Evolutionary conservation across 306 rosid genomes (phyloP).

Genomic region (Citrullus mucosospermus): DNA sequence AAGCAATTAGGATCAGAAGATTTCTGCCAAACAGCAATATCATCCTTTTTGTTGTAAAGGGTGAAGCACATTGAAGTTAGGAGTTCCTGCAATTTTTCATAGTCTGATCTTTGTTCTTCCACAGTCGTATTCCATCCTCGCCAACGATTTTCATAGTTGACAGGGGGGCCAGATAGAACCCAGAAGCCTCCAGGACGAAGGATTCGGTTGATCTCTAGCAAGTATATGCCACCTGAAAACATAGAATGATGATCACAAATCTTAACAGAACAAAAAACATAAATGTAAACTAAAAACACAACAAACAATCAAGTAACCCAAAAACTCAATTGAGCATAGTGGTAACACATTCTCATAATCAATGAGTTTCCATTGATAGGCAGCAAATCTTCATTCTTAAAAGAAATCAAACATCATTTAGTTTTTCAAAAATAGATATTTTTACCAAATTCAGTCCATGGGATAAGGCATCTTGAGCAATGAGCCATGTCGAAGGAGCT

Average conservation of each 20-base stretch:
- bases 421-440: conserved; percentile 6
- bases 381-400: background rate
- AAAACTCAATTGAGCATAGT: background rate
- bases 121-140: conserved; percentile 90
- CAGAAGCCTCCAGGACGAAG: conserved; percentile 98
- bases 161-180: conserved; percentile 95
- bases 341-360: background rate
- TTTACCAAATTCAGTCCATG: conserved; percentile 98
- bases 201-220: conserved; percentile 72
- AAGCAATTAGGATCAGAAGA: conserved; percentile 53
- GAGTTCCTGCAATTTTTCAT: conserved; percentile 59
- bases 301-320: background rate
- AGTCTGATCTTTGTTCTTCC: conserved; percentile 78
- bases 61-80: conserved; percentile 82
- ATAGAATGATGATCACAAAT: background rate
- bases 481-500: conserved; percentile 97
- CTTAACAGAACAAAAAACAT: background rate
- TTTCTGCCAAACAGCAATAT: conserved; percentile 93
- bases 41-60: conserved; percentile 77
- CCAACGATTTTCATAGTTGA: conserved; percentile 79
- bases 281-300: too few relatives aligned
- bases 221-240: conserved; percentile 79
- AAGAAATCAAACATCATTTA: background rate
- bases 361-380: background rate
- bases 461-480: conserved; percentile 98